Conservation (phyloP, 2,329 filamentous ascomycete genomes). For the Pseudocercospora vitis region DNA sequence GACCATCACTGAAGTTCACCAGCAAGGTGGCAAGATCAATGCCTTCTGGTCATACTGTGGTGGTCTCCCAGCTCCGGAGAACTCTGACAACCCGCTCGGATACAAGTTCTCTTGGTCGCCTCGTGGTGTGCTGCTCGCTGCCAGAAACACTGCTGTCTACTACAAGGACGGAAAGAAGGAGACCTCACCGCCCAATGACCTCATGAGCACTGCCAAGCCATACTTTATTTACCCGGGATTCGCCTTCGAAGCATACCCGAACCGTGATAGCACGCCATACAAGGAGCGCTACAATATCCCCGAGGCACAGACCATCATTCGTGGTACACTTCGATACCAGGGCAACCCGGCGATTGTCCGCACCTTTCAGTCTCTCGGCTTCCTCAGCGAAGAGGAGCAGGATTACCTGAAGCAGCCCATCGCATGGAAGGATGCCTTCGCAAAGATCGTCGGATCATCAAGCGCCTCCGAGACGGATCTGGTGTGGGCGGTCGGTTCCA, state of each 20-base stretch:
- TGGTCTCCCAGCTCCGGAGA: conserved; percentile 66
- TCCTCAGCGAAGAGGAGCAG: conserved; percentile 71
- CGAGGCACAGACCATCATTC: conserved; percentile 82
- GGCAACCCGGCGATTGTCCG: conserved; percentile 91
- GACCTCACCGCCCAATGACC: conserved; percentile 41
- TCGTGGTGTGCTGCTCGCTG: conserved; percentile 81
- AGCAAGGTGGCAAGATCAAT: conserved; percentile 78
- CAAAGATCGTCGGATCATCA: conserved; percentile 69
- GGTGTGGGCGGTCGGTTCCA: conserved; percentile 68
- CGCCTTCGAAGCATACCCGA: conserved; percentile 88
- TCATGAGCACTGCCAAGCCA: conserved; percentile 86
- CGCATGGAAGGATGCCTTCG: conserved; percentile 81
- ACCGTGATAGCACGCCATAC: conserved; percentile 86
- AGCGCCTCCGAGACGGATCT: conserved; percentile 65
- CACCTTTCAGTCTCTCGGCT: conserved; percentile 83
- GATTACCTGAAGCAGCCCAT: conserved; percentile 63
- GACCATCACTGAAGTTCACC: conserved; percentile 85
- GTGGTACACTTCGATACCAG: conserved; percentile 80
- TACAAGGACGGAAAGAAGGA: conserved; percentile 76
- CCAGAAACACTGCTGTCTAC: conserved; percentile 81
- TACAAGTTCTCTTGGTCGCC: conserved; percentile 83
- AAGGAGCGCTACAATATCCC: conserved; percentile 87
- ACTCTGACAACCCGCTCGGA: conserved; percentile 83
- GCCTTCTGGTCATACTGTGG: conserved; percentile 84
- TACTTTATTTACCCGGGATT: conserved; percentile 89